These are phyloP conservation scores for Ciborinia camelliae DNA, from an alignment of 2,329 filamentous ascomycete species.

Conservation along the genomic window DNA sequence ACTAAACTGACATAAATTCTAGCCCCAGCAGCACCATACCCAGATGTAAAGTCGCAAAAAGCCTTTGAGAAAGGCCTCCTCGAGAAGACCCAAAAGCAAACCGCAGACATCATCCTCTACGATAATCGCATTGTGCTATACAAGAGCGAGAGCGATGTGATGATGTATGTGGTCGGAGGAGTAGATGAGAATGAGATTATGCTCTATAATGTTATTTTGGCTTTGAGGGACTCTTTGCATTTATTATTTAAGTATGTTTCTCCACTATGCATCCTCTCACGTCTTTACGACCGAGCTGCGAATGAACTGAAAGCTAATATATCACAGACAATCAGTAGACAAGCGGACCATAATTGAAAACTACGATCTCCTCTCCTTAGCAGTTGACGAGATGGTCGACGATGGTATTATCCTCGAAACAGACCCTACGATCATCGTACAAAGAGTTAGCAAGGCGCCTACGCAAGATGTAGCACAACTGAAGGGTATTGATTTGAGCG, in stretches of 20 bases:
- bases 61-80: conserved; percentile 93
- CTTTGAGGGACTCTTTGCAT: conserved; percentile 84
- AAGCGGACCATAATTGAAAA: conserved; percentile 98
- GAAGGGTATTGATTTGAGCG: conserved; percentile 91
- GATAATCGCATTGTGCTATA: conserved; percentile 96
- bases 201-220: conserved; percentile 89
- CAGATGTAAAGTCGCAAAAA: conserved; percentile 89
- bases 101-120: conserved; percentile 93
- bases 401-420: conserved; percentile 97
- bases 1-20: conserved; percentile 12
- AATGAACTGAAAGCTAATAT: background rate
- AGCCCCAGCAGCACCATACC: conserved; percentile 65
- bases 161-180: conserved; percentile 89
- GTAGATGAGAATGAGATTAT: conserved; percentile 96
- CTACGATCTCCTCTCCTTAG: conserved; percentile 91
- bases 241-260: conserved; percentile 79
- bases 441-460: conserved; percentile 87
- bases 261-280: background rate
- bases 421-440: conserved; percentile 89
- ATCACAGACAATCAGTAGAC: conserved; percentile 80
- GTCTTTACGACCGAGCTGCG: too few relatives aligned
- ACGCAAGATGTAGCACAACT: conserved; percentile 83
- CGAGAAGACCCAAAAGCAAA: conserved; percentile 95
- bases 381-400: conserved; percentile 92
- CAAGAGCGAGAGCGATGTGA: conserved; percentile 96